Evolutionary conservation across 495 filamentous ascomycete species (phyloP), one percentile per base, ranked within the genome.

Genomic region (Eremomyces bilateralis): DNA sequence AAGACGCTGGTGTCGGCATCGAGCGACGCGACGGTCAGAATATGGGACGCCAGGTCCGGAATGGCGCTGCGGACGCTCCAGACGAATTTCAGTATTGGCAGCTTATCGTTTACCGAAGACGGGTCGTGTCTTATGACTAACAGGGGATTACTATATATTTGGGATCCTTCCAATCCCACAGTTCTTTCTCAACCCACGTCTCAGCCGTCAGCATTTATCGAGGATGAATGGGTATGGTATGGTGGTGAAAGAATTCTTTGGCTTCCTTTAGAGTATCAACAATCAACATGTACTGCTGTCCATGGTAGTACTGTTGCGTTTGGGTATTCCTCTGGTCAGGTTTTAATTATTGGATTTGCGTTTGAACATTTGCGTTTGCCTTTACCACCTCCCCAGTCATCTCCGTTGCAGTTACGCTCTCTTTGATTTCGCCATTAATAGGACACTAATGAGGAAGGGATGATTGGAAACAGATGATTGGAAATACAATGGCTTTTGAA

Each of bases 1-100:
- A 29, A 30, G 36, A 11, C 8, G 15, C 55, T 99, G 33, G 90
- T 78, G 0, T 92, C 82, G 16, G 73, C 78, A 0, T 90, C 79
- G 5, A 92, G 92, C 53, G 88, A 99, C 56, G 67, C 71, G 19
- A 95, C 90, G 0, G 70, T 90, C 29, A 63, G 88, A 6, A 64
- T 95, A 32, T 99, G 84, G 88, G 69, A 85, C 42, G 74, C 73
- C 30, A 15, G 30, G 30, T 17, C 10, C 29, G 20, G 21, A 21
- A n/a, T n/a, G n/a, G 8, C 13, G 24, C 24, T 8, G 24, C 13
- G 8, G 22, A 37, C 35, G 35, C 4, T 28, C 13, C 2, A 32
- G 15, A 22, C 22, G 24, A 21, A 16, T 16, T 4, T 5, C 15
- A n/a, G 24, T 17, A 15, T 36, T 24, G 3, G 12, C 3, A 15